These are phyloP conservation scores for Myriosclerotinia scirpicola DNA, from an alignment of 2,329 filamentous ascomycete species.

Conservation along the genomic window DNA sequence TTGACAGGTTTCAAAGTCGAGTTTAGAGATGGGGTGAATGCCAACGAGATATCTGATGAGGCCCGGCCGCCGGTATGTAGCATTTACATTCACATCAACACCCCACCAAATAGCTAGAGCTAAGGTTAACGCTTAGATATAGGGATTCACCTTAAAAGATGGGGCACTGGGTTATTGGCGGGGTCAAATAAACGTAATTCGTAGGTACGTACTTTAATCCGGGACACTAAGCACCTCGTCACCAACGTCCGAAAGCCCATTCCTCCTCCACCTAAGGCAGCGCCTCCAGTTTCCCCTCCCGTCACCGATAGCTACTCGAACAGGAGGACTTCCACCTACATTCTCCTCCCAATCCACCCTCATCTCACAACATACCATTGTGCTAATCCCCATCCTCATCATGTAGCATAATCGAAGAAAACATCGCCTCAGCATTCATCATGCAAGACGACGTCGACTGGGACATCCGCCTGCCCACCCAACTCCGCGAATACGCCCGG, in stretches of 20 bases:
- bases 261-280: too few species aligned
- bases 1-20: slow-evolving; percentile 47
- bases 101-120: background rate
- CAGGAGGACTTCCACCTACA: background rate
- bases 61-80: slow-evolving; percentile 41
- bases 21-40: slow-evolving; percentile 47
- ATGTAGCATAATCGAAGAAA: slow-evolving; percentile 28
- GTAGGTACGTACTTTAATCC: slow-evolving; percentile 28
- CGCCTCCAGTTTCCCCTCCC: too few species aligned
- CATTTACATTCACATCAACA: background rate
- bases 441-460: slow-evolving; percentile 49
- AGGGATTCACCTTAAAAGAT: slow-evolving; percentile 17
- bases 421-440: slow-evolving; percentile 42
- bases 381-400: slow-evolving; percentile 6
- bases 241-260: too few species aligned
- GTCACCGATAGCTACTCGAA: too few species aligned
- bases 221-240: too few species aligned
- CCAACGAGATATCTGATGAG: slow-evolving; percentile 45
- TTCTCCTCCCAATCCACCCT: background rate
- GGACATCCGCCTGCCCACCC: slow-evolving; percentile 43
- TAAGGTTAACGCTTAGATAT: background rate
- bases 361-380: too few species aligned
- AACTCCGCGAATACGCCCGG: slow-evolving; percentile 39
- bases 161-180: slow-evolving; percentile 45
- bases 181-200: slow-evolving; percentile 44